phyloP scores from a whole-genome alignment of 495 filamentous ascomycete species.

The Aspergillus carlsbadensis region DNA sequence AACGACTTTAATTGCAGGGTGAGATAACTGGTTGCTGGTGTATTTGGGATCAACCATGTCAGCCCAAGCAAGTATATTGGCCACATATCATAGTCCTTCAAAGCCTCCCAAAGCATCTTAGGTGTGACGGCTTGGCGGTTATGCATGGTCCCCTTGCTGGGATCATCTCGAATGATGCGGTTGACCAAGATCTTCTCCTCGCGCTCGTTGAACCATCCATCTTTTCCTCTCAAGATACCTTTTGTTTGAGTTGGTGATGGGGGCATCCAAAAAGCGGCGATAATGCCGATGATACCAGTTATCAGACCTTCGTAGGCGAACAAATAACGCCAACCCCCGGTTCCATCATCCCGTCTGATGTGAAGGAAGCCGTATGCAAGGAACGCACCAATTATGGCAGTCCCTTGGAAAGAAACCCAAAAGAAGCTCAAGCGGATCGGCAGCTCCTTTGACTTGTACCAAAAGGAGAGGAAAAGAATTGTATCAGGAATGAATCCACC shows the following conservation, averaged over 20 bases:
- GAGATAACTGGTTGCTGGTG: slow-evolving; percentile 56
- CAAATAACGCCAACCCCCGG: slow-evolving; percentile 71
- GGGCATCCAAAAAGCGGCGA: slow-evolving; percentile 67
- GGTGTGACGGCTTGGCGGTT: slow-evolving; percentile 60
- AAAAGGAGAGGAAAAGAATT: slow-evolving; percentile 73
- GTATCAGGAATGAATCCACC: slow-evolving; percentile 65
- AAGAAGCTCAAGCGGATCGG: slow-evolving; percentile 65
- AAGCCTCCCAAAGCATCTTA: slow-evolving; percentile 53
- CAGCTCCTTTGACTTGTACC: slow-evolving; percentile 69
- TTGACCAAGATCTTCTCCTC: slow-evolving; percentile 73
- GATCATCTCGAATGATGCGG: slow-evolving; percentile 72
- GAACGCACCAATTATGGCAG: slow-evolving; percentile 65
- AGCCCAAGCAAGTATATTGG: slow-evolving; percentile 66
- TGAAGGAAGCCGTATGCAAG: slow-evolving; percentile 72
- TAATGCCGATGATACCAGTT: slow-evolving; percentile 63
- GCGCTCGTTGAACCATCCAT: slow-evolving; percentile 69
- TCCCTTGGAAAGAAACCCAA: slow-evolving; percentile 68
- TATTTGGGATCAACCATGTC: slow-evolving; percentile 52
- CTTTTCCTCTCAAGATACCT: slow-evolving; percentile 64
- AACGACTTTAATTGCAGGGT: slow-evolving; percentile 58
- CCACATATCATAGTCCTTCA: slow-evolving; percentile 72
- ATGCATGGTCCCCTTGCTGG: slow-evolving; percentile 62
- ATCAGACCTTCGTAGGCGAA: slow-evolving; percentile 55
- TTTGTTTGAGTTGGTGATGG: slow-evolving; percentile 70
- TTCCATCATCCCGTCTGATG: slow-evolving; percentile 56